Base-by-base conservation (phyloP, 2,329 filamentous ascomycete species). In the Alternaria angustiovoidea region DNA sequence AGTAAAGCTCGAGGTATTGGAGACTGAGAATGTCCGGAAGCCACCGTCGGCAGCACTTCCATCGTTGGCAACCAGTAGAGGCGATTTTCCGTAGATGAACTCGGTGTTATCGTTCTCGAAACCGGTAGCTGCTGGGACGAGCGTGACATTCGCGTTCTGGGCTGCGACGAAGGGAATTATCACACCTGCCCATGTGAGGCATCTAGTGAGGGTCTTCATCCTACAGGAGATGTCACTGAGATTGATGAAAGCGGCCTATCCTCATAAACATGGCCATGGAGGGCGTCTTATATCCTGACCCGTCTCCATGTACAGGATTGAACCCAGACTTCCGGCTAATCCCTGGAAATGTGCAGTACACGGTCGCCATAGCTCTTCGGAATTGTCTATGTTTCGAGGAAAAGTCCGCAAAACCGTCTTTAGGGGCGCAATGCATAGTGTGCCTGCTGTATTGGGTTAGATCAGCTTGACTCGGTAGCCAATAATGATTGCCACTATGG, bases 61-160 rank as follows among this genome's bases (percentile, higher is more conserved):
- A 51, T 75, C 71, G 16, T 75, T 75, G 7, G 60, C 63, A 11
- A 74, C 62, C 1, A 75, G 54, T 3, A 68, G 52, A 32, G 71
- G 68, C 7, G 62, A 55, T 6, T 39, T 34, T 7, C 65, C 61
- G 24, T 75, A 75, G 34, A 72, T 54, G 39, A 75, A 71, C 8
- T 61, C 70, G 9, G 71, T 69, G 30, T 72, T 74, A 28, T 75
- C 73, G n/a, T 63, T 56, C 24, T 74, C 67, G 22, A 75, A 74
- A 5, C 66, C 67, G 8, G 59, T 66, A 16, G 70, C 69, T 41
- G 62, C 69, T 49, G 68, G 66, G 7, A 61, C 47, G 5, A 75
- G 63, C 3, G 60, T 69, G 16, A 74, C 61, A 18, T 66, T 70
- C 4, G 55, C 70, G 26, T 64, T 55, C 38, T 65, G 64, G 11